Percentiles rank a stretch among this genome's conserved stretches.
Evolutionary conservation across 805 yeast species (phyloP).

Genomic region (Zygoascus biomembranicola): DNA sequence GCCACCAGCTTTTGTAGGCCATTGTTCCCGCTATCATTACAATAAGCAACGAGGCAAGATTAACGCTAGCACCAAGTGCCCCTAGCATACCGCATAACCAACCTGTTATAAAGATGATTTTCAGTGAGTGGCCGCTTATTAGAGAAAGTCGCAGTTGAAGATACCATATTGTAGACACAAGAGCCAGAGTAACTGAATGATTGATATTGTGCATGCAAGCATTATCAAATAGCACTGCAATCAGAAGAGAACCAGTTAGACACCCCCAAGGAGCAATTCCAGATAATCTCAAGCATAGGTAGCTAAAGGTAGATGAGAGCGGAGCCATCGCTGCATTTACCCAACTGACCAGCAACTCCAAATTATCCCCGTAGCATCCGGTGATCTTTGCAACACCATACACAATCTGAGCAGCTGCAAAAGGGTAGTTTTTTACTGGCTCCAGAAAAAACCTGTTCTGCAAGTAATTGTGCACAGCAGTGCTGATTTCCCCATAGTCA

Average conservation of each 20-base stretch:
- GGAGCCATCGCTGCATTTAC: conserved; percentile 41
- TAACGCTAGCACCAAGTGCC: neutral
- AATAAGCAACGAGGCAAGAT: neutral
- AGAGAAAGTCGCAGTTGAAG: neutral
- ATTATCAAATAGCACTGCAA: neutral
- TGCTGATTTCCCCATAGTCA: conserved; percentile 16
- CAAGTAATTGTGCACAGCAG: conserved; percentile 31
- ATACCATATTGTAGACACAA: neutral
- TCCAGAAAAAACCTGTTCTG: conserved; percentile 43
- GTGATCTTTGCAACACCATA: conserved; percentile 32
- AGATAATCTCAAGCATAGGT: conserved; percentile 36
- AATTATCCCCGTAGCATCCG: conserved; percentile 36
- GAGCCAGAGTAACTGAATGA: neutral
- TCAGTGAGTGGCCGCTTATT: neutral
- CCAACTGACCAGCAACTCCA: conserved; percentile 37
- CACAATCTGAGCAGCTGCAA: conserved; percentile 36
- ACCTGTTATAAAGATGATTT: neutral
- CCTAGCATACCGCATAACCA: neutral
- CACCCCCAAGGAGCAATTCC: conserved; percentile 27
- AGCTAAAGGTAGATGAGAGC: conserved; percentile 36
- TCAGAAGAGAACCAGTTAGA: neutral
- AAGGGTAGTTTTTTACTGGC: conserved; percentile 34
- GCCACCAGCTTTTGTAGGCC: neutral
- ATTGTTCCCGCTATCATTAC: neutral
- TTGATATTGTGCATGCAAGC: neutral